Evolutionary conservation across 495 filamentous ascomycete genomes (phyloP).

Genomic region (Aspergillus cavernicola): DNA sequence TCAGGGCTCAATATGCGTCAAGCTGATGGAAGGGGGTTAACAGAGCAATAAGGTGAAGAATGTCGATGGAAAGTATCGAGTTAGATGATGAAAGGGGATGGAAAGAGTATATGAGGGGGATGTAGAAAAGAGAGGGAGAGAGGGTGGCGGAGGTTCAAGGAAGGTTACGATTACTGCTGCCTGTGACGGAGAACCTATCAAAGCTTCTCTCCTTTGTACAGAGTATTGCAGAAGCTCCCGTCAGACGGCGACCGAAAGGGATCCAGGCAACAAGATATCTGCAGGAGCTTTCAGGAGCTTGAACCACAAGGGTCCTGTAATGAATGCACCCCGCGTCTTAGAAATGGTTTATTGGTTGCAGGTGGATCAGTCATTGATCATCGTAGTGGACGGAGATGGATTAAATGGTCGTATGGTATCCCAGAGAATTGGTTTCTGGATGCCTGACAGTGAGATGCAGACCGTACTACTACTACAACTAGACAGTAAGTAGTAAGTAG

Average conservation of each 20-base stretch:
- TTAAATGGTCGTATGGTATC: too few relatives aligned
- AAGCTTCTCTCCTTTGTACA: conserved; percentile 2
- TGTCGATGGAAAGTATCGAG: not conserved
- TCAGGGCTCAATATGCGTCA: not conserved
- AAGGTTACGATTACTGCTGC: conserved; percentile 24
- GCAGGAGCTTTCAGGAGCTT: not conserved
- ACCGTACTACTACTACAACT: too few relatives aligned
- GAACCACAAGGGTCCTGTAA: not conserved
- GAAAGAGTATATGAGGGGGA: conserved; percentile 5
- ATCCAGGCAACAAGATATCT: conserved; percentile 15
- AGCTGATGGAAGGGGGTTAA: not conserved
- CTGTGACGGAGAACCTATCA: conserved; percentile 9
- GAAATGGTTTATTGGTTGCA: conserved; percentile 1
- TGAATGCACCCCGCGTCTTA: not conserved
- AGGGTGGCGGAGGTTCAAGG: conserved; percentile 11
- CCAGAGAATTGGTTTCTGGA: not conserved
- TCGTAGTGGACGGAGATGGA: too few relatives aligned
- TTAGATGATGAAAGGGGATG: not conserved
- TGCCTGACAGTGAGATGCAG: too few relatives aligned
- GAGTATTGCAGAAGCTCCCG: conserved; percentile 1
- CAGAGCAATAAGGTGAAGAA: not conserved
- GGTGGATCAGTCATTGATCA: conserved; percentile 11
- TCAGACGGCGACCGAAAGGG: too few relatives aligned
- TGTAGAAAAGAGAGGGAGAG: not conserved
- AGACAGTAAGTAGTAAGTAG: too few relatives aligned